Conservation (phyloP, 305 asterid genomes). For the Fraxinus sp. region DNA sequence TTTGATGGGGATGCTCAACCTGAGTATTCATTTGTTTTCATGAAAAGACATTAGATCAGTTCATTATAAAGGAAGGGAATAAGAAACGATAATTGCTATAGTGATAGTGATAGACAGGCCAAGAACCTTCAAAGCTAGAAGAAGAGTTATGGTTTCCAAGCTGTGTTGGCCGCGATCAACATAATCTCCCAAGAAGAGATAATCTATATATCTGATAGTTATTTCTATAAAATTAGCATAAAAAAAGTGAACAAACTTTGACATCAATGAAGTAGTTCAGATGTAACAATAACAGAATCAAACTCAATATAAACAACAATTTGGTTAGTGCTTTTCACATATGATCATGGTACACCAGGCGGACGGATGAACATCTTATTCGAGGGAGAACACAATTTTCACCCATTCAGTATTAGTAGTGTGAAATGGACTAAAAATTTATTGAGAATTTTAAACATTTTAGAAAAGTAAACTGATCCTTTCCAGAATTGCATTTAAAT, state of each 20-base stretch:
- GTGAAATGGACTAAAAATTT: neutral
- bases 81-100: slow-evolving; percentile 15
- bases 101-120: slow-evolving; percentile 24
- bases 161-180: slow-evolving; percentile 99
- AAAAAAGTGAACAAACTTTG: slow-evolving; percentile 2
- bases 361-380: neutral
- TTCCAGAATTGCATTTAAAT: neutral
- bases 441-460: neutral
- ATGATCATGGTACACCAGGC: neutral
- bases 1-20: slow-evolving; percentile 84
- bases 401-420: neutral
- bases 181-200: slow-evolving; percentile 97
- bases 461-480: neutral
- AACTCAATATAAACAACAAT: neutral
- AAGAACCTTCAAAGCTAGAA: slow-evolving; percentile 85
- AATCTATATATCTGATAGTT: slow-evolving; percentile 81
- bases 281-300: neutral
- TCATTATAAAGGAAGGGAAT: slow-evolving; percentile 10
- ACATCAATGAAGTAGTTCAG: neutral
- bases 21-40: slow-evolving; percentile 27
- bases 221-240: slow-evolving; percentile 36
- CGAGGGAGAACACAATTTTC: neutral
- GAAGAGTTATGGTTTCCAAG: slow-evolving; percentile 94
- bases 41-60: slow-evolving; percentile 24
- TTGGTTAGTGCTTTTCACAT: neutral